phyloP scores from a whole-genome alignment of 768 basidiomycete genomes.

The Macrolepiota albuminosa region DNA sequence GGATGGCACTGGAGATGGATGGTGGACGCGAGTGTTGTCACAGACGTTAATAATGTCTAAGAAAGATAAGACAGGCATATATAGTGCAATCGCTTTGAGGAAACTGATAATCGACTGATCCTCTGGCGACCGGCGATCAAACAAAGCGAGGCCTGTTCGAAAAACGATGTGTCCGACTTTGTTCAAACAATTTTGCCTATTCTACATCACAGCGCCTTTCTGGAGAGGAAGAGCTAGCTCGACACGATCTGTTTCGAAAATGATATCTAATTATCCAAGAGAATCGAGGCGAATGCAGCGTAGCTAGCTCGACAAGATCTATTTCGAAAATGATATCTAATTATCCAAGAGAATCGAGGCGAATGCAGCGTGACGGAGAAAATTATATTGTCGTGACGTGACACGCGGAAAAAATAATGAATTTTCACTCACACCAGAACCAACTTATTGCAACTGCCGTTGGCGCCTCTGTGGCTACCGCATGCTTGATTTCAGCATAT shows the following conservation, averaged over 20 bases:
- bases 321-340: not conserved
- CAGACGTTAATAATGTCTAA: slow-evolving; percentile 64
- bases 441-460: slow-evolving; percentile 67
- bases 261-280: not conserved
- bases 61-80: slow-evolving; percentile 32
- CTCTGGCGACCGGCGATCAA: not conserved
- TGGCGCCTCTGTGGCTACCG: slow-evolving; percentile 59
- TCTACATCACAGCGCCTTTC: not conserved
- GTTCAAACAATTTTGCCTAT: not conserved
- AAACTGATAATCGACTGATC: not conserved
- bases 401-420: slow-evolving; percentile 14
- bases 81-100: not conserved
- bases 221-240: too few species aligned
- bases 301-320: not conserved
- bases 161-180: not conserved
- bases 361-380: not conserved
- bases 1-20: slow-evolving; percentile 23
- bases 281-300: not conserved
- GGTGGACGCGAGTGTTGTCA: slow-evolving; percentile 58
- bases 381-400: slow-evolving; percentile 1
- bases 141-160: not conserved
- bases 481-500: slow-evolving; percentile 55
- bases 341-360: not conserved
- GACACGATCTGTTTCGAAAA: not conserved
- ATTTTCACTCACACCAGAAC: slow-evolving; percentile 41